These are phyloP conservation scores for Sugiyamaella americana DNA, from an alignment of 805 yeast species.

Conservation along the genomic window DNA sequence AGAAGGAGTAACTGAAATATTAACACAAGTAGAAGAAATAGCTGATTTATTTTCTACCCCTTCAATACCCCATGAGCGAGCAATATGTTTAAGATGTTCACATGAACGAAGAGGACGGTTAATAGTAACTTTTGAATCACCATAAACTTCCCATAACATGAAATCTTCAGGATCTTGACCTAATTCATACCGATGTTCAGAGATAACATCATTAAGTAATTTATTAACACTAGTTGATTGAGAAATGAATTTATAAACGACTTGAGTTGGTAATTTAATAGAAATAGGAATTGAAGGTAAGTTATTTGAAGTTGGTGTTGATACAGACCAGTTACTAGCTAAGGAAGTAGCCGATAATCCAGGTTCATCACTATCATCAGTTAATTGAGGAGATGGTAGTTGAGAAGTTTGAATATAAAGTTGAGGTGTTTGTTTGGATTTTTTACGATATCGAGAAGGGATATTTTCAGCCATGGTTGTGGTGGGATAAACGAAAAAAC, in stretches of 20 bases:
- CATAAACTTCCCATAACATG: slow-evolving; percentile 29
- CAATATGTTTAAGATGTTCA: slow-evolving; percentile 22
- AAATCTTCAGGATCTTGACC: slow-evolving; percentile 21
- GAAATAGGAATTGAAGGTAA: slow-evolving; percentile 6
- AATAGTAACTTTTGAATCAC: slow-evolving; percentile 10
- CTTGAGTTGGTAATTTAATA: slow-evolving; percentile 25
- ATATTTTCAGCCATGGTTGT: no score
- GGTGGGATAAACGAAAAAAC: no score
- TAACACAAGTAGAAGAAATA: slow-evolving; percentile 2
- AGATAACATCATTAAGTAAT: slow-evolving; percentile 19
- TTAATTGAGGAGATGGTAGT: no score
- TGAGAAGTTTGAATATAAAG: not conserved
- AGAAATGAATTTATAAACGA: slow-evolving; percentile 17
- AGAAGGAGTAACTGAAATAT: slow-evolving; percentile 21
- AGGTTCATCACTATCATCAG: no score
- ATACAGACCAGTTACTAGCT: no score
- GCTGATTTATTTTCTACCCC: not conserved
- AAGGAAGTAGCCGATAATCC: no score
- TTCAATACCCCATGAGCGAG: slow-evolving; percentile 19
- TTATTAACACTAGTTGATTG: slow-evolving; percentile 13
- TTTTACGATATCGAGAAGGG: not conserved
- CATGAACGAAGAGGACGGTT: slow-evolving; percentile 25
- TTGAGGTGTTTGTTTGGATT: not conserved
- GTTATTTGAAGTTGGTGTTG: not conserved
- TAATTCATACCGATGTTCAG: slow-evolving; percentile 29